phyloP scores from a whole-genome alignment of 75 land plant genomes.

The Selaginella moellendorffii region DNA sequence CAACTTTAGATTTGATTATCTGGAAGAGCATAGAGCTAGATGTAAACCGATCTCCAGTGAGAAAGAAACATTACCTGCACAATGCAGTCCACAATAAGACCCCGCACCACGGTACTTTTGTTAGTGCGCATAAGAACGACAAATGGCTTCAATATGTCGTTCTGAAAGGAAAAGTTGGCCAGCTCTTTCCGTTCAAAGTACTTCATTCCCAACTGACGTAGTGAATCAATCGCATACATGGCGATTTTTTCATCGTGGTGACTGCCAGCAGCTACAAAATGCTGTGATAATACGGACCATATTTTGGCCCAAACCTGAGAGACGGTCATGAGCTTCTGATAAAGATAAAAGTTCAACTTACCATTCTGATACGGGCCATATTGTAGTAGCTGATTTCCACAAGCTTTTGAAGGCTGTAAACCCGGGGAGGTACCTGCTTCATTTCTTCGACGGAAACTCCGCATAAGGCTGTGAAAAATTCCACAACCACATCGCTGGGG shows the following conservation, averaged over 20 bases:
- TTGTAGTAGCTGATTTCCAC: slow-evolving; percentile 97
- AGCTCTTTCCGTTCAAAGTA: slow-evolving; percentile 89
- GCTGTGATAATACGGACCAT: slow-evolving; percentile 78
- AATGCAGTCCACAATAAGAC: slow-evolving; percentile 91
- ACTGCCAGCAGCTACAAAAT: slow-evolving; percentile 88
- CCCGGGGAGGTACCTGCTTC: slow-evolving; percentile 83
- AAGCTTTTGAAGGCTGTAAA: slow-evolving; percentile 91
- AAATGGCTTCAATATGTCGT: slow-evolving; percentile 95
- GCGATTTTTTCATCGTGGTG: slow-evolving; percentile 90
- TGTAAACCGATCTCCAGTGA: not conserved
- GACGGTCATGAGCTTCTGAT: not conserved
- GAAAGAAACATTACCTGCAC: slow-evolving; percentile 46
- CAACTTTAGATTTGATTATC: slow-evolving; percentile 98
- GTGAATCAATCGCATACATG: slow-evolving; percentile 95
- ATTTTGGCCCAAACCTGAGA: slow-evolving; percentile 92
- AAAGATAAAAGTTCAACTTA: slow-evolving; percentile 13
- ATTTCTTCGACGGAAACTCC: slow-evolving; percentile 92
- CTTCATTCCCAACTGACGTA: slow-evolving; percentile 92
- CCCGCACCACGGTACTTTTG: slow-evolving; percentile 44
- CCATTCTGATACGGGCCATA: slow-evolving; percentile 93
- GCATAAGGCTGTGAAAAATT: slow-evolving; percentile 83
- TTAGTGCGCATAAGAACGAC: slow-evolving; percentile 81
- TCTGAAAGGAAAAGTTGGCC: slow-evolving; percentile 87
- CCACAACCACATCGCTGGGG: slow-evolving; percentile 85
- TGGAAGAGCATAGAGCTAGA: slow-evolving; percentile 18